Evolutionary conservation across 2,329 filamentous ascomycete genomes (phyloP).

Genomic region (Pseudocercospora musae): DNA sequence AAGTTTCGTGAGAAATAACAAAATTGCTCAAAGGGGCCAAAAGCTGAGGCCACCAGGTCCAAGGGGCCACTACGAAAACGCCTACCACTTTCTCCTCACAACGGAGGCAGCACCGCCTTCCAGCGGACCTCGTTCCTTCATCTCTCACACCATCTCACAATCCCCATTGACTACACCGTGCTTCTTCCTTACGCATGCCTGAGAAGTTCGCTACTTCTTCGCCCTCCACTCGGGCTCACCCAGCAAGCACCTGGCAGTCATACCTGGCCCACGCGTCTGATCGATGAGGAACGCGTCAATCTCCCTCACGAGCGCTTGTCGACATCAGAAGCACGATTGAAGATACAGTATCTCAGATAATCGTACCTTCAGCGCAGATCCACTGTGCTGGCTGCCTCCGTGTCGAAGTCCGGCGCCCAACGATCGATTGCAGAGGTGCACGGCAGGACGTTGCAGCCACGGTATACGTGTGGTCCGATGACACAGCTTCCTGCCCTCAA

Average conservation of each 20-base stretch:
- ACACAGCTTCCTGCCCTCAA: not conserved
- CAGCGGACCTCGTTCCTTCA: not conserved
- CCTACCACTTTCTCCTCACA: not conserved
- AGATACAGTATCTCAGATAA: not conserved
- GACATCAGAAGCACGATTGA: not conserved
- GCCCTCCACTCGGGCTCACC: not conserved
- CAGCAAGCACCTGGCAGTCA: not conserved
- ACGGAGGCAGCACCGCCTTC: not conserved
- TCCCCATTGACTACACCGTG: not conserved
- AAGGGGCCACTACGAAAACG: not conserved
- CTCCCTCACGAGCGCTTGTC: not conserved
- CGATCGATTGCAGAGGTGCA: not conserved
- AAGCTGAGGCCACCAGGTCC: not conserved
- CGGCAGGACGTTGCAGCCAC: not conserved
- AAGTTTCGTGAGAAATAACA: not conserved
- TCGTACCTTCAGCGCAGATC: not conserved
- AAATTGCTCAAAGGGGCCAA: not conserved
- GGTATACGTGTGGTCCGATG: not conserved
- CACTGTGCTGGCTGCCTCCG: not conserved
- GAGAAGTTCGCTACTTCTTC: not conserved
- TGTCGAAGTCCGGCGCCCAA: not conserved
- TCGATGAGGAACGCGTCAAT: not conserved
- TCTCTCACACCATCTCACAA: not conserved
- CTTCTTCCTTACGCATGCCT: not conserved
- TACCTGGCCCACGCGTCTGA: not conserved